These are phyloP conservation scores for Mesembryanthemum crystallinum DNA, from an alignment of 148 eudicot genomes.

Conservation along the genomic window DNA sequence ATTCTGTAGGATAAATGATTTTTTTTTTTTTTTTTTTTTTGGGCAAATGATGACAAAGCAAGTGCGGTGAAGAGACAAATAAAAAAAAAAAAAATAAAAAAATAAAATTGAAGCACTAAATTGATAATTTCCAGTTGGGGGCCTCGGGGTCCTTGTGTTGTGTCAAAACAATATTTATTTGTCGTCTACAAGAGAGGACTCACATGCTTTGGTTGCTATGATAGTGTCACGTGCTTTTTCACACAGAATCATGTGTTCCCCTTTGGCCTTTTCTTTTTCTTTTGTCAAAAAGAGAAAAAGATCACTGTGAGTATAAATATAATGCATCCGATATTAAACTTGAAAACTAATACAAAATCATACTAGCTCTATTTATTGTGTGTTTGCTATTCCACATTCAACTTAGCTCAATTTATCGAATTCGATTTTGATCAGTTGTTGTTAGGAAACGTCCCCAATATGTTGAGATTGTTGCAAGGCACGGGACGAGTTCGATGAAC, in stretches of 20 bases:
- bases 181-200: conserved; percentile 22
- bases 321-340: too few relatives aligned
- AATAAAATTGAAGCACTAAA: too few relatives aligned
- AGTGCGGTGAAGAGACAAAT: background rate
- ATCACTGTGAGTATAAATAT: too few relatives aligned
- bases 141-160: background rate
- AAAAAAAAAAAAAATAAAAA: background rate
- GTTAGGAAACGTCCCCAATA: too few relatives aligned
- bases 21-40: too few relatives aligned
- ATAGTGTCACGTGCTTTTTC: conserved; percentile 38
- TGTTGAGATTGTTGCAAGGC: too few relatives aligned
- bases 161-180: background rate
- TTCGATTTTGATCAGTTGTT: too few relatives aligned
- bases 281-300: background rate
- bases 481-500: too few relatives aligned
- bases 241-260: conserved; percentile 21
- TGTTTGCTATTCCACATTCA: too few relatives aligned
- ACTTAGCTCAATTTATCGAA: too few relatives aligned
- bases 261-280: background rate
- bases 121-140: background rate
- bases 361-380: too few relatives aligned
- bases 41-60: background rate
- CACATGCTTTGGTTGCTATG: conserved; percentile 26
- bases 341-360: too few relatives aligned
- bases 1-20: background rate